Base-by-base conservation (phyloP, 305 asterid genomes). In the Lippia alba region DNA sequence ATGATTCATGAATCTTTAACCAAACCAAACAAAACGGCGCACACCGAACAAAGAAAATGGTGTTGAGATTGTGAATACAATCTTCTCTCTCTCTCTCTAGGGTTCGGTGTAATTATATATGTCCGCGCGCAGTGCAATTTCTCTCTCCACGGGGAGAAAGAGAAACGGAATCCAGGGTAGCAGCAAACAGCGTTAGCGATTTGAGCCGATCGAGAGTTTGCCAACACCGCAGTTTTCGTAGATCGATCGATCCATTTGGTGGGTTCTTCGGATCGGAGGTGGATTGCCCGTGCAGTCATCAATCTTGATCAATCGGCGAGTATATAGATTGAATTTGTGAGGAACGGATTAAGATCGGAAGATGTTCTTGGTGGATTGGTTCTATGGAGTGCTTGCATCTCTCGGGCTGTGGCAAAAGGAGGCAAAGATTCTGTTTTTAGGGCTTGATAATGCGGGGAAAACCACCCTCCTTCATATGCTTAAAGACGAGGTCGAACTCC, bases 401-500 rank as follows among this genome's bases (percentile, higher is more conserved):
- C 86, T 90, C 1, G 98, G 98, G 4, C 77, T 92, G 46, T 92
- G 97, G 97, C 97, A 92, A 62, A 92, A 92, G 78, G 98, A 92
- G 84, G 98, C 96, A 14, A 92, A 92, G 82, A 92, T 92, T 69
- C 89, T 92, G 74, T 92, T 92, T 67, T 55, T 92, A 73, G 98
- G 98, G 71, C 97, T 92, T 56, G 98, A 92, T 78, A 92, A 92
- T 73, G 92, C 98, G 50, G 98, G 97, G 64, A 92, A 92, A 71
- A 92, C 98, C 67, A 92, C 98, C 65, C 86, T 92, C 74, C 96
- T 92, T 64, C 97, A 92, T 74, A 90, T 92, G 97, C 89, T 92
- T 71, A 92, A 92, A 77, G 98, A 92, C 72, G 97, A 92, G 98
- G 98, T 92, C 10, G 36, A 41, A 4, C n/a, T 56, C 33, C 4